Percentiles rank a stretch among this genome's conserved stretches.
Evolutionary conservation across 805 yeast species (phyloP).

Genomic region (Myxozyma sirexii): DNA sequence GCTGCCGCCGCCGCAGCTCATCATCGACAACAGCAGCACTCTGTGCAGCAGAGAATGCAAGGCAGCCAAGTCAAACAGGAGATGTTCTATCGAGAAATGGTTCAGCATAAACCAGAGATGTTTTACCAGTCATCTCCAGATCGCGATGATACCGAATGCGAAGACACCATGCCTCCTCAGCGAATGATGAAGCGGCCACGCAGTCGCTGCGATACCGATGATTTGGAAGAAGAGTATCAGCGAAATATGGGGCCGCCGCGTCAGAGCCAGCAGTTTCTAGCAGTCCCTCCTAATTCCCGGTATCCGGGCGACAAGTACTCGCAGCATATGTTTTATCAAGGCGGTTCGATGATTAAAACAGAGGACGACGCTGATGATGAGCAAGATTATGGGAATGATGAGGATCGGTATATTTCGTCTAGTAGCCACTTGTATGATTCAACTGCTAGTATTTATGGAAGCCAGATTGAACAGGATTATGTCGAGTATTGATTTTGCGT

Average conservation of each 20-base stretch:
- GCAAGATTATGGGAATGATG: conserved; percentile 1
- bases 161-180: not conserved
- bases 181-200: not conserved
- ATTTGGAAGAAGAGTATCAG: not conserved
- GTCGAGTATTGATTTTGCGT: too few species aligned
- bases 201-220: not conserved
- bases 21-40: conserved; percentile 24
- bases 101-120: too few species aligned
- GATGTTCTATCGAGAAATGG: not conserved
- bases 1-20: conserved; percentile 18
- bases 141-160: not conserved
- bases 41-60: not conserved
- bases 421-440: not conserved
- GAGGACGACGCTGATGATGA: conserved; percentile 1
- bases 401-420: not conserved
- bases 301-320: not conserved
- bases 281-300: not conserved
- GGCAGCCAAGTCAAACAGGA: conserved; percentile 6
- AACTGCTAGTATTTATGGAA: not conserved
- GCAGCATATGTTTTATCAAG: conserved; percentile 1
- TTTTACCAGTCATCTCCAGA: not conserved
- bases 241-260: not conserved
- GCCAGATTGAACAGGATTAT: not conserved
- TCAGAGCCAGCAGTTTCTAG: not conserved
- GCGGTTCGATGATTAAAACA: not conserved